Evolutionary conservation across 352 stramenopile genomes (phyloP), one percentile per base, ranked within the genome.

Genomic region (Phytopythium helicoides): DNA sequence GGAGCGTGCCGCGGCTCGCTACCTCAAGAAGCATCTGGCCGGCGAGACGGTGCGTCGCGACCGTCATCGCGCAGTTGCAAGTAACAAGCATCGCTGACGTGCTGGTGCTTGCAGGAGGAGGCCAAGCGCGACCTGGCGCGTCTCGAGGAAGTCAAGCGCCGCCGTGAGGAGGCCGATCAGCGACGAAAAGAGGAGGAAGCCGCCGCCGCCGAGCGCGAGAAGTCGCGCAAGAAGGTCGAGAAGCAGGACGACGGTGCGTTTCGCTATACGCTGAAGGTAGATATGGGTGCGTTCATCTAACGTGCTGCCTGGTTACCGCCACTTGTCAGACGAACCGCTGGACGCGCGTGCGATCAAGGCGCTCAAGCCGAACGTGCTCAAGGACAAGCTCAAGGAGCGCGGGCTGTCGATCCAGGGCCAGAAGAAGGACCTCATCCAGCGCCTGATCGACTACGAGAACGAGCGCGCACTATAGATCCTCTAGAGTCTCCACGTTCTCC

Each of bases 361-460:
- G 23, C 68, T 96, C 16, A 96, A 96, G 70, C 86, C 86, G 28
- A 85, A 84, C 34, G 53, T 92, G 47, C 69, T 96, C 39, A 96
- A 96, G 75, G 85, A 96, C 52, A 87, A 94, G 65, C 68, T 96
- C 4, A 96, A 96, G 58, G 78, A 92, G 59, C 79, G 83, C 35
- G 52, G 74, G 11, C 56, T 96, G 52, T 94, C 86, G 22, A 94
- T 63, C 40, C 86, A 96, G 58, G 86, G 86, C 47, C 81, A 96
- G 63, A 94, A 94, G 72, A 94, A 93, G 62, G 85, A 94, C 10
- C 77, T 96, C 11, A 80, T 94, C 61, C 80, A 93, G 73, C 82
- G 86, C 36, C 78, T 96, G 47, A 90, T 94, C 52, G 86, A 94
- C 66, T 92, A 90, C 55, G 81, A 92, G 55, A 85, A 94, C 61